phyloP scores from a whole-genome alignment of 225 moss, liverwort and hornwort species.

The Pleurozium schreberi region DNA sequence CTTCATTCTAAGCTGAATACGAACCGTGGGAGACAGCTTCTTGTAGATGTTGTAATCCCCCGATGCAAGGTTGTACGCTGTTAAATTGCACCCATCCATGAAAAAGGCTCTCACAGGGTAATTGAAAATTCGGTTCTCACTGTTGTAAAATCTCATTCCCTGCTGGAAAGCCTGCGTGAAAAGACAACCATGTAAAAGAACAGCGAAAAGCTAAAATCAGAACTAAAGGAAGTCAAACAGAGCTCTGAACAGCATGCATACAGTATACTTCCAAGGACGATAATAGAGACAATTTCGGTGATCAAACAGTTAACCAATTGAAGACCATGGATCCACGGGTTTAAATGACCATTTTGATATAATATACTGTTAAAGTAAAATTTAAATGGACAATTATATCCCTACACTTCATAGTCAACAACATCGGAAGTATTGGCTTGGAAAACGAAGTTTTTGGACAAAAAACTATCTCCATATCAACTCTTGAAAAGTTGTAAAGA shows the following conservation, averaged over 20 bases:
- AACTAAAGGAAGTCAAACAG: not conserved
- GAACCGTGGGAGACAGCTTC: slow-evolving; percentile 86
- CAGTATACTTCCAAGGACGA: not conserved
- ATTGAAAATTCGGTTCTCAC: slow-evolving; percentile 86
- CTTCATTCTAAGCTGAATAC: not conserved
- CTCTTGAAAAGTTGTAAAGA: not conserved
- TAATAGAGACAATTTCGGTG: not conserved
- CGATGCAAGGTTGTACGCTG: slow-evolving; percentile 89
- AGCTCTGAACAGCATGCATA: not conserved
- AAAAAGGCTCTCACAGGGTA: slow-evolving; percentile 93
- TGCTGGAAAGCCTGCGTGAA: slow-evolving; percentile 69
- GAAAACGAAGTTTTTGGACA: not conserved
- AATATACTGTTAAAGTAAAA: not conserved
- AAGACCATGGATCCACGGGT: not conserved
- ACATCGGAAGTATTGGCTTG: not conserved
- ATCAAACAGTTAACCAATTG: not conserved
- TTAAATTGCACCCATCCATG: slow-evolving; percentile 98
- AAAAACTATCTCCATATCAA: not conserved
- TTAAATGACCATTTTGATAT: not conserved
- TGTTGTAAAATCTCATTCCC: slow-evolving; percentile 88
- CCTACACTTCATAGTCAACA: not conserved
- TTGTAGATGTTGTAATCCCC: slow-evolving; percentile 98
- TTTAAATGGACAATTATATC: not conserved
- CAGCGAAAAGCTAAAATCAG: not conserved
- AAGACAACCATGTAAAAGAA: not conserved